These are phyloP conservation scores for Aspergillus ellipticus DNA, from an alignment of 495 filamentous ascomycete genomes.

Conservation along the genomic window DNA sequence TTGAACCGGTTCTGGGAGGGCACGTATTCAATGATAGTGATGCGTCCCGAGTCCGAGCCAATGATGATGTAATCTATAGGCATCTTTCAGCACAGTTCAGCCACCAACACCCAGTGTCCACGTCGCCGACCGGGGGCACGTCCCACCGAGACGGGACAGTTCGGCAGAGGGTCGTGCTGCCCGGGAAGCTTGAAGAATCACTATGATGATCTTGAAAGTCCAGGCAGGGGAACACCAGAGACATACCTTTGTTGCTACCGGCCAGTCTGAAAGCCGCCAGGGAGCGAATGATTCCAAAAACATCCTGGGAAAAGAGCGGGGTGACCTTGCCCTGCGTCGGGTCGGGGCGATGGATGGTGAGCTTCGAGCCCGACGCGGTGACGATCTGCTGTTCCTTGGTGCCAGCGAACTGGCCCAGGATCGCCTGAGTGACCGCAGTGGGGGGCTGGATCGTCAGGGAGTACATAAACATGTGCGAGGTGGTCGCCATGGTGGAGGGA, in stretches of 20 bases:
- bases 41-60: conserved; percentile 90
- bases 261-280: conserved; percentile 86
- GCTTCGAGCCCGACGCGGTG: conserved; percentile 83
- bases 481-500: conserved; percentile 80
- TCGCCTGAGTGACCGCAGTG: conserved; percentile 81
- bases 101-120: conserved; percentile 29
- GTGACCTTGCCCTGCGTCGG: conserved; percentile 79
- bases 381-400: conserved; percentile 96
- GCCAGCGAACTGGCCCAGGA: conserved; percentile 89
- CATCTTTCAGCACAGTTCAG: conserved; percentile 57
- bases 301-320: conserved; percentile 82
- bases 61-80: conserved; percentile 90
- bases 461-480: conserved; percentile 97
- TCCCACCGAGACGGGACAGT: conserved; percentile 31
- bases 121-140: conserved; percentile 42
- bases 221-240: conserved; percentile 29
- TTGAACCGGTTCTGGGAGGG: conserved; percentile 83
- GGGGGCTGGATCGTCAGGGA: conserved; percentile 90
- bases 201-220: conserved; percentile 72
- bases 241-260: conserved; percentile 95
- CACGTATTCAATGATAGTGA: conserved; percentile 89
- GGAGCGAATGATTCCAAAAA: conserved; percentile 89
- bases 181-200: conserved; percentile 80
- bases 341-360: conserved; percentile 85
- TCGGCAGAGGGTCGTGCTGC: conserved; percentile 45